Conservation (phyloP, 192 early-diverging fungal genomes). For the Podila horticola region DNA sequence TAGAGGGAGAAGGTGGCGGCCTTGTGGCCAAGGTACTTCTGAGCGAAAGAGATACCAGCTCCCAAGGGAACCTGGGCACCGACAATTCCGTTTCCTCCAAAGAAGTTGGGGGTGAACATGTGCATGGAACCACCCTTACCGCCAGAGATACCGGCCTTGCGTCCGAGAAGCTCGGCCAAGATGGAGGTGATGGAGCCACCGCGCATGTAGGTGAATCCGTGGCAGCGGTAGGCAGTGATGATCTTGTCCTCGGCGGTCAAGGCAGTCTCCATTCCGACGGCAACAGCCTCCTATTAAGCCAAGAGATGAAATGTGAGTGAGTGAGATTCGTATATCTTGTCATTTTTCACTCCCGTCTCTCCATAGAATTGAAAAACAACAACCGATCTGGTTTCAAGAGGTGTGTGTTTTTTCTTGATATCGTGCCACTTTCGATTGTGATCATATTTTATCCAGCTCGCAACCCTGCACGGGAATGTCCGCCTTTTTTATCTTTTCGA, state of each 20-base stretch:
- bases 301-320: not conserved
- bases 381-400: too few relatives aligned
- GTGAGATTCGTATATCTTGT: not conserved
- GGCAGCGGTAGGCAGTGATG: conserved; percentile 98
- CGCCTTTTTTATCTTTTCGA: too few relatives aligned
- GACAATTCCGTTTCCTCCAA: conserved; percentile 99
- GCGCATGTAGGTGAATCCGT: conserved; percentile 94
- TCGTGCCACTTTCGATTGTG: too few relatives aligned
- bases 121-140: conserved; percentile 99
- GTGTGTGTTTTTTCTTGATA: too few relatives aligned
- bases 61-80: conserved; percentile 94
- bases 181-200: conserved; percentile 74
- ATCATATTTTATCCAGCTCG: too few relatives aligned
- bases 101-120: conserved; percentile 96
- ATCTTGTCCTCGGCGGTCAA: conserved; percentile 90
- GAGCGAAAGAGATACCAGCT: conserved; percentile 88
- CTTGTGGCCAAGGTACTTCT: conserved; percentile 86
- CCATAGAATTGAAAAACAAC: not conserved
- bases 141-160: conserved; percentile 83
- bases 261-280: conserved; percentile 93
- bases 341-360: not conserved
- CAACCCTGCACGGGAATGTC: too few relatives aligned
- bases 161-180: conserved; percentile 87
- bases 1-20: conserved; percentile 92
- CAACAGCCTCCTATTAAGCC: conserved; percentile 78